Base-by-base conservation (phyloP, 1,284 basidiomycete species). In the Cryptococcus sp. region DNA sequence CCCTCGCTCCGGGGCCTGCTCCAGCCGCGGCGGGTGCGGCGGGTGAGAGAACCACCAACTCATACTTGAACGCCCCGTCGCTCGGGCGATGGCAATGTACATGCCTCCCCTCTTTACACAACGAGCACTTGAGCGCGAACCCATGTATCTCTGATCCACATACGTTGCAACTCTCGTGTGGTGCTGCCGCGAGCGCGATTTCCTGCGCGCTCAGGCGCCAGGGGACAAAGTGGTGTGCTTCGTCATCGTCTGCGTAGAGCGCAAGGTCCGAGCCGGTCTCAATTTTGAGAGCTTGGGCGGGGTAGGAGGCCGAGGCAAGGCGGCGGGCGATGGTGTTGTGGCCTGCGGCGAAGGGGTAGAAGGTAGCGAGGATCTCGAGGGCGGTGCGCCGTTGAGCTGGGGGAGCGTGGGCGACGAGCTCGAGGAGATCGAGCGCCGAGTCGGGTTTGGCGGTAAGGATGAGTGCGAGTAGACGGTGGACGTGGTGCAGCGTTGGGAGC, bases 321-420 rank as follows among this genome's bases (percentile, higher is more conserved):
- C 72, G 60, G 6, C 71, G 66, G 2, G 73, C 64, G 33, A 73
- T 63, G 3, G 56, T 72, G 45, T 83, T 77, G 72, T 90, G 89
- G 0, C 89, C 88, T 28, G 85, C 69, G 2, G 83, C 79, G 48
- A 80, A 80, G 0, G 87, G 85, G 84, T 85, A 90, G 60, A 86
- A 82, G 1, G 81, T 82, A 5, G 79, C 71, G 13, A 91, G 75
- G 11, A 87, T 72, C 48, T 78, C 76, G 54, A 85, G 72, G 9
- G 86, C 87, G 20, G 75, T 72, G 49, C 80, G 78, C 40, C 86
- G 79, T n/a, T 84, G 80, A 51, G 71, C 78, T 6, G 81, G 68
- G 0, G 82, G 81, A 52, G 85, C 84, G 66, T 87, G 85, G 2
- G 87, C 87, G 20, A 85, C 77, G 37, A 89, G 80, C 60, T 87